Evolutionary conservation across 1,284 basidiomycete species (phyloP), one percentile per base, ranked within the genome.

Genomic region (Apiotrichum sp.): DNA sequence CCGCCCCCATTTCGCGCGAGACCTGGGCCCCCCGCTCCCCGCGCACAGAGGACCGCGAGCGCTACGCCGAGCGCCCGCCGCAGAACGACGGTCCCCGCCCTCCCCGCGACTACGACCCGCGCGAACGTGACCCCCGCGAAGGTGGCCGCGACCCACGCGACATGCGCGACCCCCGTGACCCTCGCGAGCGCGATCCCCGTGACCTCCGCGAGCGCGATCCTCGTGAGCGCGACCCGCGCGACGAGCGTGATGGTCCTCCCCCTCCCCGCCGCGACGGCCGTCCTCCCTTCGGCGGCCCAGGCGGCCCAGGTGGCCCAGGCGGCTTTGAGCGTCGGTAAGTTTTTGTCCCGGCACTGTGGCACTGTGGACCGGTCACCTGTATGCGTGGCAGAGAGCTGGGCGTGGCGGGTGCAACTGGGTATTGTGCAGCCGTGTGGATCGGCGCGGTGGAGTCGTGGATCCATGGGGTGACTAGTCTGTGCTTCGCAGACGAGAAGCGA

Each of bases 21-120:
- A 66, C 70, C 33, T 72, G 70, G 70, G 69, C 69, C 5, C 68
- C 70, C 34, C 58, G 62, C 41, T 69, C 66, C 3, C 64, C 65
- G 38, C 39, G 44, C 3, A 32, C 22, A 32, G 35, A 11, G 52
- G 41, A 2, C 42, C 49, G 45, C 35, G 56, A 56, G 48, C 22
- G 56, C 22, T 61, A 61, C 50, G 45, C 52, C 29, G 56, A 58
- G 52, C 56, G 59, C 16, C 57, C 58, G 0, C 50, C 64, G 10
- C 10, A 45, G n/a, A 50, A 59, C 13, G 11, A 41, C 40, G 40
- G 40, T 38, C 22, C 22, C 22, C 22, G 22, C 22, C 22, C 22
- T 22, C 22, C 22, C 36, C 8, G 36, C 36, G 36, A 38, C 36
- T 35, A 56, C 8, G 36, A 55, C 22, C 57, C 52, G 45, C 46